Evolutionary conservation across 2,329 filamentous ascomycete species (phyloP).

Genomic region (Paraphoma chrysanthemicola): DNA sequence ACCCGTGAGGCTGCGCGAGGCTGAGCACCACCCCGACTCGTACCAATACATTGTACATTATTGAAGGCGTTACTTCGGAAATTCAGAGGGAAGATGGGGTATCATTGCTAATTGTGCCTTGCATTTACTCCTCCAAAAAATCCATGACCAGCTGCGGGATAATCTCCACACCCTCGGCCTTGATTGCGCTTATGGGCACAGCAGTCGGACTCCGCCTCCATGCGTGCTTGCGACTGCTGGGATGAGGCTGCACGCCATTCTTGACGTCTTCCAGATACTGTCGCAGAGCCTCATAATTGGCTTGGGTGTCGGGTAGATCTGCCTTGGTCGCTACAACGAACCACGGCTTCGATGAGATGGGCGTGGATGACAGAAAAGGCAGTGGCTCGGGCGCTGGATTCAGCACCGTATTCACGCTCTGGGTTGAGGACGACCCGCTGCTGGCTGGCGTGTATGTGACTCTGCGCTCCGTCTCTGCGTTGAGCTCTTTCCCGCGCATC

Average conservation of each 20-base stretch:
- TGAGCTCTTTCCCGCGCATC: conserved; percentile 74
- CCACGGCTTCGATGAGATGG: conserved; percentile 94
- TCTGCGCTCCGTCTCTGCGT: conserved; percentile 69
- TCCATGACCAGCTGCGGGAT: conserved; percentile 77
- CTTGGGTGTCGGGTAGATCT: conserved; percentile 78
- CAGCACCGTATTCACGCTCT: conserved; percentile 31
- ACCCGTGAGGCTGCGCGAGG: background rate
- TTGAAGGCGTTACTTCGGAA: background rate
- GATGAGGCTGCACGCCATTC: conserved; percentile 70
- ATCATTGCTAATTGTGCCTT: conserved; percentile 9
- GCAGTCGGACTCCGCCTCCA: conserved; percentile 65
- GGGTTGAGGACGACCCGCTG: conserved; percentile 14
- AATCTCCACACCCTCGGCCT: conserved; percentile 79
- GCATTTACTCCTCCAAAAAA: conserved; percentile 57
- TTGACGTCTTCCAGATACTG: conserved; percentile 74
- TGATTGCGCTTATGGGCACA: conserved; percentile 89
- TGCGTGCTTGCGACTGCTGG: conserved; percentile 70
- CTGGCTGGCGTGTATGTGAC: conserved; percentile 56
- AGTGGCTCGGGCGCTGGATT: conserved; percentile 43
- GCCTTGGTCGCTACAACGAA: conserved; percentile 95
- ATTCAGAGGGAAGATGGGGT: conserved; percentile 5
- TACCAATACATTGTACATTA: background rate
- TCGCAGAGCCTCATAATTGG: conserved; percentile 75
- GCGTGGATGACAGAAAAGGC: conserved; percentile 62
- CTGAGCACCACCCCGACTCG: background rate